Conservation (phyloP, 2,329 filamentous ascomycete species). For the Beauveria sp. region DNA sequence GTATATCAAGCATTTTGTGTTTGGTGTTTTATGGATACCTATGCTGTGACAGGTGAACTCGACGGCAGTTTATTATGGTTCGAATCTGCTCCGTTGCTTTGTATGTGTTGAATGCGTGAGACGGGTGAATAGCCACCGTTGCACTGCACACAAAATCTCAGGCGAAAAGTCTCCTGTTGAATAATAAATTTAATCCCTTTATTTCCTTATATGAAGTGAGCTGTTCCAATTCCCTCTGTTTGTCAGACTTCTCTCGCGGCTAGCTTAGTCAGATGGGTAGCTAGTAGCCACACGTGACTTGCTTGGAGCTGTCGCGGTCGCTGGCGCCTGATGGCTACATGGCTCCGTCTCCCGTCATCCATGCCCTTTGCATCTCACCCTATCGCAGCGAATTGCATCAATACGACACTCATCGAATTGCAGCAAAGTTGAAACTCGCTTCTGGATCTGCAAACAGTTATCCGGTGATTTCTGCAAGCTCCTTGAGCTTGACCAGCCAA, state of each 20-base stretch:
- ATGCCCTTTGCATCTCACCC: constrained; percentile 20
- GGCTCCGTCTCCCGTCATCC: constrained; percentile 26
- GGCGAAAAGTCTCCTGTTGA: neutral
- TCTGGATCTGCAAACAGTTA: neutral
- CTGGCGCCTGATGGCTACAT: constrained; percentile 34
- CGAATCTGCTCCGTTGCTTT: constrained; percentile 3
- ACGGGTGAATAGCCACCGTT: neutral
- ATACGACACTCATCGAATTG: constrained; percentile 16
- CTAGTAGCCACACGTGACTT: constrained; percentile 23
- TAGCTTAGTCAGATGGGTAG: constrained; percentile 6
- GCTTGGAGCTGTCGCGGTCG: constrained; percentile 35
- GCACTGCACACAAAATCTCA: neutral
- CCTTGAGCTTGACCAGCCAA: constrained; percentile 24
- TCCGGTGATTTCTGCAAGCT: constrained; percentile 15
- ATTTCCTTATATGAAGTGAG: neutral
- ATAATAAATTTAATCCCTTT: neutral
- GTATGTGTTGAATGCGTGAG: neutral
- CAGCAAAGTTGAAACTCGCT: neutral
- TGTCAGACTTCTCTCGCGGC: neutral
- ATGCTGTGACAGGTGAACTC: constrained; percentile 8
- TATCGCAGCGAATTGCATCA: constrained; percentile 17
- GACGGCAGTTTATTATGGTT: constrained; percentile 5
- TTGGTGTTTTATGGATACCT: constrained; percentile 12
- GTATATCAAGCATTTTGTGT: constrained; percentile 13
- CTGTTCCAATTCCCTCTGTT: neutral